Percentiles rank a stretch among this genome's conserved stretches.
These are phyloP conservation scores for Aphanomyces invadans DNA, from an alignment of 352 stramenopile genomes.

Conservation along the genomic window DNA sequence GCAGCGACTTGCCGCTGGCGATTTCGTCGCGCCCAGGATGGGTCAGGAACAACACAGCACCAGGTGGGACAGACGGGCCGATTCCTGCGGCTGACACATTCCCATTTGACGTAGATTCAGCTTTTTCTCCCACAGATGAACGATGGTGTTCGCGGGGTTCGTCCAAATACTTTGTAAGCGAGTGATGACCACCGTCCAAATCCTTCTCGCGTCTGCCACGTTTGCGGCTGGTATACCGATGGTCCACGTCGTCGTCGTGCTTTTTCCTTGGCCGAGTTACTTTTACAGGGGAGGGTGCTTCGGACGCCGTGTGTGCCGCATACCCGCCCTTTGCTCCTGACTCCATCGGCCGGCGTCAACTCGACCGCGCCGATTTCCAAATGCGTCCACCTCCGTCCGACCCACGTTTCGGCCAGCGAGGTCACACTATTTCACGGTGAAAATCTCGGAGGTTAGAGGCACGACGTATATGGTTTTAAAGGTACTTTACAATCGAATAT, in stretches of 20 bases:
- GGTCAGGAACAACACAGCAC: slow-evolving; percentile 11
- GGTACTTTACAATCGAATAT: too few relatives aligned
- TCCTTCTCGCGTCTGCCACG: slow-evolving; percentile 16
- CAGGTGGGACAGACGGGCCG: neutral
- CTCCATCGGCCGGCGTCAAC: neutral
- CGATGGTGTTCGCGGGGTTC: neutral
- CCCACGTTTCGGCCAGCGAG: neutral
- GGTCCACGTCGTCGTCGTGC: slow-evolving; percentile 7
- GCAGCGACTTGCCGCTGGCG: slow-evolving; percentile 1
- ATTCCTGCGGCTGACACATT: neutral
- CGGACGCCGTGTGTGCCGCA: neutral
- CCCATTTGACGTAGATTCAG: neutral
- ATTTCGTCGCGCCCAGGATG: slow-evolving; percentile 14
- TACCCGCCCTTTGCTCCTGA: neutral
- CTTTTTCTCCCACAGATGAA: neutral
- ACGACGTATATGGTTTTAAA: too few relatives aligned
- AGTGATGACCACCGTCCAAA: neutral
- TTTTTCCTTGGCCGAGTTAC: slow-evolving; percentile 1
- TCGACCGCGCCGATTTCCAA: neutral
- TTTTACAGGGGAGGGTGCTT: neutral
- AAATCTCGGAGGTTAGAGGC: neutral
- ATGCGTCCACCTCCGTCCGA: neutral
- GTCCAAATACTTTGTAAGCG: neutral
- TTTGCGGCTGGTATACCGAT: slow-evolving; percentile 5
- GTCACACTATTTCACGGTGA: slow-evolving; percentile 23